Base-by-base conservation (phyloP, 2,329 filamentous ascomycete genomes). In the Proliferodiscus dingleyae region DNA sequence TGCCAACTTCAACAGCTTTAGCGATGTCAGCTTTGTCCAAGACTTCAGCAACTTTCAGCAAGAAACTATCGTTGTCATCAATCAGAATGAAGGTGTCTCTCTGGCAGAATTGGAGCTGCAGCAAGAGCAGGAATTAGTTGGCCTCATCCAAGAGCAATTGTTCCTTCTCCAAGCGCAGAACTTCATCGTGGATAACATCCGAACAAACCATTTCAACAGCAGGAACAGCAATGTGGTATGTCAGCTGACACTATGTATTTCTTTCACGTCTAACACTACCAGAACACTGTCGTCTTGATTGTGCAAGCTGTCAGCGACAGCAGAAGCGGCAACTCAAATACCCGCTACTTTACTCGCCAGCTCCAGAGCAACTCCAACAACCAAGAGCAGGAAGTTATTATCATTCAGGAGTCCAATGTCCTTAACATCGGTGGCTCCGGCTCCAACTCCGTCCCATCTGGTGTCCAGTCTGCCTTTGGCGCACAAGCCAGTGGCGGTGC, bases 231-330 rank as follows among this genome's bases (percentile, higher is more conserved):
- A 57, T 26, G 54, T 57, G 41, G 60, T 62, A 51, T 29, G 53
- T 54, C 19, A 9, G 28, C 18, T 3, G 7, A 18, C 16, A n/a
- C 4, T 11, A 32, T 9, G 3, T 5, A 19, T 16, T 16, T 5
- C 7, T 22, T 21, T 19, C 7, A 28, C 21, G 37, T 18, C 51
- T 55, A 47, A 56, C 30, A 39, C 21, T 7, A 18, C 3, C 18
- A 62, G 58, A 62, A 62, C 44, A 62, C 55, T 19, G 38, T 62
- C 24, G 50, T 59, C n/a, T 44, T 61, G 7, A 45, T 62, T 37
- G 50, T 62, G 4, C 58, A 57, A 21, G 36, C 56, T 34, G 51
- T 63, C 10, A 48, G 52, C 23, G 58, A 62, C 37, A 50, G 45
- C 37, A 55, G 58, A 16, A 37, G 53, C 21, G 49, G 43, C 28